phyloP scores from a whole-genome alignment of 495 filamentous ascomycete species.

The Neurospora hispaniola region DNA sequence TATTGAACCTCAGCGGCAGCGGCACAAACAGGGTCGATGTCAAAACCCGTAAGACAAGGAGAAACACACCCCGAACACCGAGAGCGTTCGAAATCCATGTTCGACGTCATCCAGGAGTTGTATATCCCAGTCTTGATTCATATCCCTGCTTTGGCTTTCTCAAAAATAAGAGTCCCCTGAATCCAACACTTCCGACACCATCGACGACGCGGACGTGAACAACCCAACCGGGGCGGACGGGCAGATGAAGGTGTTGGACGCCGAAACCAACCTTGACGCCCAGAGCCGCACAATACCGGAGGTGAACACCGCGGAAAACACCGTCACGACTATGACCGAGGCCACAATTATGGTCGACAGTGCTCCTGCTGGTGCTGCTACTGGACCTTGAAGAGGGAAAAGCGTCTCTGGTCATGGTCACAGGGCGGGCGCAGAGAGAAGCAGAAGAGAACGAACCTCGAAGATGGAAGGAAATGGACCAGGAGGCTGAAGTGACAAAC shows the following conservation, averaged over 20 bases:
- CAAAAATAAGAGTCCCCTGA: too few species aligned
- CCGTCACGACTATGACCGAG: not conserved
- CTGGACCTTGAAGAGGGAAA: not conserved
- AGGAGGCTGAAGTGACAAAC: not conserved
- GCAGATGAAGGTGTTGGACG: not conserved
- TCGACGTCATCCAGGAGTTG: too few species aligned
- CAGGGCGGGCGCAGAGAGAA: not conserved
- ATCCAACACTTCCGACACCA: too few species aligned
- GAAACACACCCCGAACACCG: too few species aligned
- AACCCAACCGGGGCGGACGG: not conserved
- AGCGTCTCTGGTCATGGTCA: not conserved
- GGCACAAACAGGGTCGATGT: too few species aligned
- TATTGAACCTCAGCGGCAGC: too few species aligned
- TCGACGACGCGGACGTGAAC: not conserved
- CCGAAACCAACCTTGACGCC: too few species aligned
- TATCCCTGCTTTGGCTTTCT: too few species aligned
- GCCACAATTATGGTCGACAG: not conserved
- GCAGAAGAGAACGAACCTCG: not conserved
- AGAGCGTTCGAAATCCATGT: too few species aligned
- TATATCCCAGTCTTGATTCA: too few species aligned
- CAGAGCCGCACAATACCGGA: not conserved
- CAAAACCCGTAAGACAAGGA: too few species aligned
- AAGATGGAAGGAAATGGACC: too few species aligned
- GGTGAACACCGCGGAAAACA: not conserved
- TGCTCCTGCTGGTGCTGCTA: not conserved